Evolutionary conservation across 768 basidiomycete species (phyloP).

Genomic region (Suillus occidentalis): DNA sequence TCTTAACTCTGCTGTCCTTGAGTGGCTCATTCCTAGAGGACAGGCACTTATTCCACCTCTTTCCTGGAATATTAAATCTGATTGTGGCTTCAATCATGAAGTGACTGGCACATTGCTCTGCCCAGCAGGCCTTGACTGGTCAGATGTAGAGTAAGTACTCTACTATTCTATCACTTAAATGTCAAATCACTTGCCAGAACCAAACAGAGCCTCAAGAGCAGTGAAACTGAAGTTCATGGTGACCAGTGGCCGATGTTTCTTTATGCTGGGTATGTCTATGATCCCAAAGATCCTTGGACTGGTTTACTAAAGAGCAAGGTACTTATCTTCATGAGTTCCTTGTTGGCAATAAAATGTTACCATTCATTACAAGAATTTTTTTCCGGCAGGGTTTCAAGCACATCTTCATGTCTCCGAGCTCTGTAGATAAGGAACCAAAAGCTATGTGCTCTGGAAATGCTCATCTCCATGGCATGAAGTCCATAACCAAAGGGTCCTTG

Average conservation of each 20-base stretch:
- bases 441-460: not conserved
- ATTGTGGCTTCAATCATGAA: constrained; percentile 25
- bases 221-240: not conserved
- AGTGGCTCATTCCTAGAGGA: constrained; percentile 21
- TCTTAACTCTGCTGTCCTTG: constrained; percentile 18
- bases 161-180: no score
- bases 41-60: constrained; percentile 17
- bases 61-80: constrained; percentile 11
- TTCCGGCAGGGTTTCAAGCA: not conserved
- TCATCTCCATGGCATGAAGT: no score
- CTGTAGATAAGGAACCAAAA: not conserved
- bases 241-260: not conserved
- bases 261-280: not conserved
- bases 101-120: constrained; percentile 29
- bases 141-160: constrained; percentile 15
- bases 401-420: not conserved
- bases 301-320: not conserved
- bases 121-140: constrained; percentile 29
- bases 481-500: no score
- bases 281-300: not conserved
- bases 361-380: not conserved
- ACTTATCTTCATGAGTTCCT: not conserved
- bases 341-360: not conserved
- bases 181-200: not conserved
- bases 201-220: not conserved